phyloP scores from a whole-genome alignment of 192 early-diverging fungal genomes.

The Coemansia interrupta region DNA sequence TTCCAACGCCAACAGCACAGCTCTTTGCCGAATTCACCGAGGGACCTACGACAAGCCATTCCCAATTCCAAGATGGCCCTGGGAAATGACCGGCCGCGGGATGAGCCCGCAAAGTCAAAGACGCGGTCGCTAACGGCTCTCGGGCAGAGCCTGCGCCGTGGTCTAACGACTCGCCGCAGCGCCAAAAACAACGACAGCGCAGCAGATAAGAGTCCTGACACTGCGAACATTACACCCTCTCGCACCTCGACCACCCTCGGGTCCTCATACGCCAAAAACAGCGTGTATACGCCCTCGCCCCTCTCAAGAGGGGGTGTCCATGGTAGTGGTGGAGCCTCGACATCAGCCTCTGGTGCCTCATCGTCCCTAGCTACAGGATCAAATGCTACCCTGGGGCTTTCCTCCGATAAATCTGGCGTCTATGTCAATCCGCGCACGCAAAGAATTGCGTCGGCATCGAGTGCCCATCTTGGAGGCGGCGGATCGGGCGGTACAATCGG shows the following conservation, averaged over 20 bases:
- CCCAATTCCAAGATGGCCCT: slow-evolving; percentile 24
- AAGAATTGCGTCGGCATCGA: slow-evolving; percentile 45
- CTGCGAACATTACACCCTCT: not conserved
- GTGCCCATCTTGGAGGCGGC: slow-evolving; percentile 8
- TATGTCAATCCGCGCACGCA: slow-evolving; percentile 40
- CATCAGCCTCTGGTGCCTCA: not conserved
- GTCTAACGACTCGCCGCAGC: slow-evolving; percentile 35
- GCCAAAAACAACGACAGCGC: slow-evolving; percentile 4
- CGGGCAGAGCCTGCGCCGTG: slow-evolving; percentile 46
- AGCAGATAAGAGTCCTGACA: not conserved
- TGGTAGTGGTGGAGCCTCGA: slow-evolving; percentile 6
- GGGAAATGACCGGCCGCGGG: slow-evolving; percentile 49
- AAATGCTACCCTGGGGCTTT: not conserved
- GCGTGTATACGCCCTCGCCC: slow-evolving; percentile 36
- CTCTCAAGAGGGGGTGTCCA: slow-evolving; percentile 22
- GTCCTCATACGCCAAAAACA: slow-evolving; percentile 16
- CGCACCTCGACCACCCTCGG: not conserved
- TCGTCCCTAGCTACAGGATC: slow-evolving; percentile 1
- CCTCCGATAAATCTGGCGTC: slow-evolving; percentile 5
- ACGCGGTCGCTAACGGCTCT: slow-evolving; percentile 36
- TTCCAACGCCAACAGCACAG: too few relatives aligned
- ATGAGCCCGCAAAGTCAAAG: slow-evolving; percentile 49
- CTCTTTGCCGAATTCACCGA: not conserved
- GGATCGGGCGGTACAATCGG: not conserved
- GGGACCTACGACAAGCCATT: not conserved